Base-by-base conservation (phyloP, 2,329 filamentous ascomycete species). In the Tolypocladium endophyticum region DNA sequence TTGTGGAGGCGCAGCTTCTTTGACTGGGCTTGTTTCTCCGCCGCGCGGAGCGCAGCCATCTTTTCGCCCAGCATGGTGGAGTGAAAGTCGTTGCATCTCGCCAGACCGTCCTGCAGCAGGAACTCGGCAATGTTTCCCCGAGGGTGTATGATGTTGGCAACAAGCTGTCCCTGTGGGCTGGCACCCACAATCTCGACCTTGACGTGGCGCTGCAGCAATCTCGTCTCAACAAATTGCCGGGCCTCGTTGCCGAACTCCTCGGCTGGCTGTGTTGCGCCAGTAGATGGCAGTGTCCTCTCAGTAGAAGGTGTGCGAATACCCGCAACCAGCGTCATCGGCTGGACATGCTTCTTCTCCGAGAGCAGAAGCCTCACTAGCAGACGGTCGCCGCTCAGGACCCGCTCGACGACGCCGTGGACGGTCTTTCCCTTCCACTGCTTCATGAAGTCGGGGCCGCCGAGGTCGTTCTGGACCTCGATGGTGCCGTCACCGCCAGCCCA, bases 61-160 rank as follows among this genome's bases (percentile, higher is more conserved):
- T 93, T 90, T 56, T 85, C 79, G 53, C 94, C 94, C 14, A 99
- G 83, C 77, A 97, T 81, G 45, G 92, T 95, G 0, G 93, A 96
- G 77, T 99, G 94, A 75, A 94, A 92, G 74, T 99, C 94, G 64
- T 92, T 92, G 78, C 93, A 97, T 69, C 91, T 85, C 47, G 93
- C 94, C 59, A 97, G 81, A 67, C 94, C 94, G 58, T 92, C 90
- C 68, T 93, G 86, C 53, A 99, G 85, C 52, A 99, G 75, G 73
- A 96, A 95, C 65, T 90, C 90, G 63, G 92, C 91, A 72, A 99
- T 96, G 74, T 92, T 96, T 63, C 94, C 94, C 62, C 87, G 85
- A 35, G 92, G 92, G 76, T 99, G 94, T 64, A 92, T 81, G 52
- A 99, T 82, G 56, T 86, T 86, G 60, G 89, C 94, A 59, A 99